phyloP scores from a whole-genome alignment of 2,329 filamentous ascomycete genomes.

The Apiospora arundinis region DNA sequence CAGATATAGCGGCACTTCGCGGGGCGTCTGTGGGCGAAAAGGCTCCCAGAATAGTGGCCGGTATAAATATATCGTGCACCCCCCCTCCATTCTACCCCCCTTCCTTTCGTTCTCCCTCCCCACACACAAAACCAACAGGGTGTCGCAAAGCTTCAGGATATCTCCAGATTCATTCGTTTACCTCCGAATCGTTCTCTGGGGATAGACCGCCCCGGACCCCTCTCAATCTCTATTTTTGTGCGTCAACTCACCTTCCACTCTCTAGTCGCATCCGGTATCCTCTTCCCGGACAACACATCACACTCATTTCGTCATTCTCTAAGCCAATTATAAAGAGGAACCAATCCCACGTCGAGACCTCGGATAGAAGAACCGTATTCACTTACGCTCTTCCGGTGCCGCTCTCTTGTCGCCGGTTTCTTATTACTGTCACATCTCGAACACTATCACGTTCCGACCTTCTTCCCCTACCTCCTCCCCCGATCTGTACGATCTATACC shows the following conservation, averaged over 20 bases:
- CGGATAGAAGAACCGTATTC: constrained; percentile 30
- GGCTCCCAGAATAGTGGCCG: background rate
- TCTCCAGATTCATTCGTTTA: constrained; percentile 58
- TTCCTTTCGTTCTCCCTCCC: constrained; percentile 58
- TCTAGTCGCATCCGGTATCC: constrained; percentile 26
- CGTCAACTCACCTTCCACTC: constrained; percentile 48
- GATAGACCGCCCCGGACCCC: constrained; percentile 56
- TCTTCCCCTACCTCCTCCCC: constrained; percentile 38
- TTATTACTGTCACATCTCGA: constrained; percentile 35
- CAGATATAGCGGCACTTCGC: constrained; percentile 12
- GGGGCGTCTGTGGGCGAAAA: constrained; percentile 5
- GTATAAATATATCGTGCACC: constrained; percentile 45
- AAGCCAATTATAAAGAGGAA: constrained; percentile 34
- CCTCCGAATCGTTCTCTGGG: constrained; percentile 41
- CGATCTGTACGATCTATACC: constrained; percentile 23
- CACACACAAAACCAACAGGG: constrained; percentile 61
- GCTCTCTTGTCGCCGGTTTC: constrained; percentile 32
- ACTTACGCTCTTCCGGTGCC: constrained; percentile 45
- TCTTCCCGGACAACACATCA: constrained; percentile 29
- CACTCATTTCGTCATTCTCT: constrained; percentile 64
- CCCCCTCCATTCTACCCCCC: constrained; percentile 43
- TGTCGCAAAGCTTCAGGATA: constrained; percentile 62
- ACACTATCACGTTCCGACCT: constrained; percentile 41
- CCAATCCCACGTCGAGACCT: constrained; percentile 27
- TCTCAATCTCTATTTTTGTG: constrained; percentile 52